Conservation (phyloP, 2,329 filamentous ascomycete genomes). For the Pestalotiopsis sp. region DNA sequence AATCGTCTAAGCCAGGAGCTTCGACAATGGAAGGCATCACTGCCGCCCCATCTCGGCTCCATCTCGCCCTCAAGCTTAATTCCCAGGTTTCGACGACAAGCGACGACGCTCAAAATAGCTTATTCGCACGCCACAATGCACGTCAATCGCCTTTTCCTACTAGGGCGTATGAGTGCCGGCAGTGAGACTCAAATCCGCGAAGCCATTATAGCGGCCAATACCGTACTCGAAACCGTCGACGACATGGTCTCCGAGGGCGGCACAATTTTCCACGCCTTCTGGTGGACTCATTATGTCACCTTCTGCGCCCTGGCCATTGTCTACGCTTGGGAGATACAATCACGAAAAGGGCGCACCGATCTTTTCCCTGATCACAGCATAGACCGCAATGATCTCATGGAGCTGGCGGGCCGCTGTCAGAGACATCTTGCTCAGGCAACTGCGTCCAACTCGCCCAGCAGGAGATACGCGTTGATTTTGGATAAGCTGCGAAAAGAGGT, state of each 20-base stretch:
- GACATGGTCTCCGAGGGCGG: constrained; percentile 39
- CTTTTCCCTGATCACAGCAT: neutral
- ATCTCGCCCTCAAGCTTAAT: constrained; percentile 49
- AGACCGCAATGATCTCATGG: constrained; percentile 32
- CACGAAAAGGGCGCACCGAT: constrained; percentile 14
- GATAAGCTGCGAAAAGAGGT: constrained; percentile 46
- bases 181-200: constrained; percentile 33
- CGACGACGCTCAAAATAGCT: constrained; percentile 55
- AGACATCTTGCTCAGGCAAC: constrained; percentile 43
- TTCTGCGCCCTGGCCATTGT: constrained; percentile 52
- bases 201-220: constrained; percentile 35
- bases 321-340: constrained; percentile 51
- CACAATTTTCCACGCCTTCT: constrained; percentile 46
- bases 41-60: constrained; percentile 46
- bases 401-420: constrained; percentile 50
- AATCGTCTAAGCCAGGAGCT: constrained; percentile 41
- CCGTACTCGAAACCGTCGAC: constrained; percentile 46
- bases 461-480: constrained; percentile 55
- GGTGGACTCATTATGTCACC: constrained; percentile 20
- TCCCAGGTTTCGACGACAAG: constrained; percentile 48
- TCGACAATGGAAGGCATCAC: constrained; percentile 38
- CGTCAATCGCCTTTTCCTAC: constrained; percentile 56
- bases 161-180: constrained; percentile 32
- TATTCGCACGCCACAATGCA: constrained; percentile 60
- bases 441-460: constrained; percentile 43